Percentiles rank a stretch among this genome's conserved stretches.
phyloP scores from a whole-genome alignment of 169 alveolate species.

The Perkinsus chesapeaki region DNA sequence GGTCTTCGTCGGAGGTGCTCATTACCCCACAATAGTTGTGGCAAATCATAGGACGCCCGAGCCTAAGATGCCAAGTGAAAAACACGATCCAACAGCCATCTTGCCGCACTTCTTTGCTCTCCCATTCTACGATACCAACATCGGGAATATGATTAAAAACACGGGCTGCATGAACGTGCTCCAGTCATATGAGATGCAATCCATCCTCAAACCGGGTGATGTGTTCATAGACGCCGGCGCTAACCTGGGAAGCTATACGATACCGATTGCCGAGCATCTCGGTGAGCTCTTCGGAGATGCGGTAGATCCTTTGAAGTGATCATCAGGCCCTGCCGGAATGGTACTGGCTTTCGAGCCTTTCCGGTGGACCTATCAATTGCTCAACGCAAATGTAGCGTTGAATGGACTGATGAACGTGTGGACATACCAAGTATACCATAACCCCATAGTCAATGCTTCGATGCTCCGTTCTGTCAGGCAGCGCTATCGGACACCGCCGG shows the following conservation, averaged over 20 bases:
- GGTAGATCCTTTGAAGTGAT: background rate
- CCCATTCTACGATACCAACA: slow-evolving; percentile 37
- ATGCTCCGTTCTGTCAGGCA: background rate
- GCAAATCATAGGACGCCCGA: background rate
- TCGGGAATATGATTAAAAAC: slow-evolving; percentile 32
- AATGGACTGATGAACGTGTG: background rate
- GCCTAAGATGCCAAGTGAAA: background rate
- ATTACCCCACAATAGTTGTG: background rate
- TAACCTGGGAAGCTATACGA: slow-evolving; percentile 19
- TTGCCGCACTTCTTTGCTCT: slow-evolving; percentile 20
- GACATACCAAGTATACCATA: background rate
- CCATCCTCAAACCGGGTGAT: slow-evolving; percentile 20
- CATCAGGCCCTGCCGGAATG: slow-evolving; percentile 17
- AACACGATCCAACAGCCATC: background rate
- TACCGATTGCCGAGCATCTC: slow-evolving; percentile 25
- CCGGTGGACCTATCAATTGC: slow-evolving; percentile 13
- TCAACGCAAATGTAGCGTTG: slow-evolving; percentile 22
- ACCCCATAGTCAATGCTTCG: background rate
- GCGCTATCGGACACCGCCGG: background rate
- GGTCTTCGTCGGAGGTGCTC: background rate
- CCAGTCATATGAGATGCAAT: slow-evolving; percentile 20
- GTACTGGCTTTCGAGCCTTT: slow-evolving; percentile 31
- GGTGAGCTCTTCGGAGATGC: background rate
- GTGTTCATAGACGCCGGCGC: slow-evolving; percentile 34
- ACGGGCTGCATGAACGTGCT: slow-evolving; percentile 29